Conservation (phyloP, 2,329 filamentous ascomycete genomes). For the Cercospora zeina region DNA sequence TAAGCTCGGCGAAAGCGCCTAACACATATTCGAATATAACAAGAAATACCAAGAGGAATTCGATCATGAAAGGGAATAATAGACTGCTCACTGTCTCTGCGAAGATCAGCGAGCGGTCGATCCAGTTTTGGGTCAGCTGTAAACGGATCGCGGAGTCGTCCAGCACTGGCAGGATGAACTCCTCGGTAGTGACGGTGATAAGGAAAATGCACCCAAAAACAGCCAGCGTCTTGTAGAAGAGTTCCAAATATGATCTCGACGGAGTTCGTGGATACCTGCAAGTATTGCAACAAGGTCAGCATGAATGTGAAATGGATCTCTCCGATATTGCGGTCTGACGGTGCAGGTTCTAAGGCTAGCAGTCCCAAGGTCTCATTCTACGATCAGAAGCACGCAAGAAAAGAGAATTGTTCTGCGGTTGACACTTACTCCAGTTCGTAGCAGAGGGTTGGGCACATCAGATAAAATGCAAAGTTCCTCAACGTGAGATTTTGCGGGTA, state of each 20-base stretch:
- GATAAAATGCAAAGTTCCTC: conserved; percentile 79
- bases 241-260: conserved; percentile 73
- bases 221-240: conserved; percentile 81
- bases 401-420: not conserved
- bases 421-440: conserved; percentile 79
- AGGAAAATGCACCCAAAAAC: conserved; percentile 97
- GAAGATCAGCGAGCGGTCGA: conserved; percentile 75
- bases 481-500: conserved; percentile 87
- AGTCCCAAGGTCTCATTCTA: not conserved
- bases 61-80: conserved; percentile 96
- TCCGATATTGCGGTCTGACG: not conserved
- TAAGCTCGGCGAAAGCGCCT: conserved; percentile 88
- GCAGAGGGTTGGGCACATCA: conserved; percentile 91
- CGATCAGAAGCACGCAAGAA: not conserved
- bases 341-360: not conserved
- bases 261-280: conserved; percentile 67
- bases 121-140: conserved; percentile 49
- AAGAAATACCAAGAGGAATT: conserved; percentile 90
- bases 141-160: conserved; percentile 65
- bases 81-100: conserved; percentile 88
- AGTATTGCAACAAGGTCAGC: not conserved
- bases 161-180: conserved; percentile 91
- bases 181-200: conserved; percentile 84
- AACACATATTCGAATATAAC: conserved; percentile 98
- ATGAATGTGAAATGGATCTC: not conserved